Percentiles rank a stretch among this genome's conserved stretches.
phyloP scores from a whole-genome alignment of 2,329 filamentous ascomycete genomes.

The Aspergillus sp. region DNA sequence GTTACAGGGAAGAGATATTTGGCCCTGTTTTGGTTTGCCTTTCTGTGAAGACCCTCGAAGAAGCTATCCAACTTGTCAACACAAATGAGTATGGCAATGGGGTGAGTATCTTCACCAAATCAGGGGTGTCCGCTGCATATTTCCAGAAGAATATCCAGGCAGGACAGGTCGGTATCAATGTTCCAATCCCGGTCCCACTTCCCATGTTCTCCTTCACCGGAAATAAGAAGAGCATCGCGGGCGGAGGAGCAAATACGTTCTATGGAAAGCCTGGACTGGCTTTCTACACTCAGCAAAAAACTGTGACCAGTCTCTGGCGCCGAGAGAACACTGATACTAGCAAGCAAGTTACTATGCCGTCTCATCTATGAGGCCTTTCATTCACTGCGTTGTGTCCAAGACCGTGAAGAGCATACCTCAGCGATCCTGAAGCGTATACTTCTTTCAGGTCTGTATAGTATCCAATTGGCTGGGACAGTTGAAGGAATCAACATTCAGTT shows the following conservation, averaged over 20 bases:
- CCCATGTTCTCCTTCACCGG: conserved; percentile 59
- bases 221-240: conserved; percentile 80
- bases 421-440: no score
- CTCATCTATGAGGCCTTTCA: neutral
- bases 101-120: conserved; percentile 57
- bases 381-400: no score
- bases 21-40: conserved; percentile 59
- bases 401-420: no score
- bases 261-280: conserved; percentile 83
- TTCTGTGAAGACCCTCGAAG: conserved; percentile 52
- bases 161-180: conserved; percentile 61
- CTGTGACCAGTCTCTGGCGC: no score
- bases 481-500: no score
- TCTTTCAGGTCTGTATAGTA: no score
- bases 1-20: conserved; percentile 61
- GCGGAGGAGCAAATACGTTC: conserved; percentile 83
- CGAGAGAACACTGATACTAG: no score
- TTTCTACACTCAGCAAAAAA: conserved; percentile 95
- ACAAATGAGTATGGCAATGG: conserved; percentile 61
- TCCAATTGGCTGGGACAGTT: no score
- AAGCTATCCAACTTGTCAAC: conserved; percentile 58
- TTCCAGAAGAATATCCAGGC: conserved; percentile 61
- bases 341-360: conserved; percentile 84
- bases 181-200: conserved; percentile 56
- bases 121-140: conserved; percentile 51